A percentile compares a stretch with the other conserved stretches of the same genome.
These are phyloP conservation scores for Hypoxylon fragiforme DNA, from an alignment of 495 filamentous ascomycete genomes.

Conservation along the genomic window DNA sequence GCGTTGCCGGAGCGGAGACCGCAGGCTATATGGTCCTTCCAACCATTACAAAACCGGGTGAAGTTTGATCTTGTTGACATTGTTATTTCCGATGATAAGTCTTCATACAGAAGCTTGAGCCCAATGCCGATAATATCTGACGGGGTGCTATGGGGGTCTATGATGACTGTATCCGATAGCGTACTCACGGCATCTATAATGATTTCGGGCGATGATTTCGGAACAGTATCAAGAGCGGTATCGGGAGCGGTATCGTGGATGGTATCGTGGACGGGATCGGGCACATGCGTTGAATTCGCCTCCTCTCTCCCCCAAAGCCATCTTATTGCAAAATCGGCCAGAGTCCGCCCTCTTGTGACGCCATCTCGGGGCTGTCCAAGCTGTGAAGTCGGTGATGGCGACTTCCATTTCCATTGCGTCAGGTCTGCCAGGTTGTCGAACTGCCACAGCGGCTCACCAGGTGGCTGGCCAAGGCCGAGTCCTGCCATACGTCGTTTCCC, in stretches of 20 bases:
- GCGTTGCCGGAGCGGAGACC: constrained; percentile 13
- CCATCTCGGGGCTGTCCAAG: constrained; percentile 1
- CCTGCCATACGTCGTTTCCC: constrained; percentile 56
- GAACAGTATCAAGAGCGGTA: too few species aligned
- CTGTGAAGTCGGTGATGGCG: constrained; percentile 36
- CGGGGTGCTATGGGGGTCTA: constrained; percentile 8
- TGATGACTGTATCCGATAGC: too few species aligned
- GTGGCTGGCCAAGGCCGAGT: constrained; percentile 41
- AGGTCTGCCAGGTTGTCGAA: constrained; percentile 44
- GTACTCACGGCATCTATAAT: constrained; percentile 11
- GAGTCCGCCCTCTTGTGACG: neutral
- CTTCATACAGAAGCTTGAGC: constrained; percentile 9
- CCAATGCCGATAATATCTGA: constrained; percentile 19
- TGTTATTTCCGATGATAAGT: constrained; percentile 5
- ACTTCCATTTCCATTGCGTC: constrained; percentile 54
- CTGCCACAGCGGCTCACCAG: constrained; percentile 43
- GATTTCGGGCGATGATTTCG: neutral
- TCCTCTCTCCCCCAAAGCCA: constrained; percentile 4
- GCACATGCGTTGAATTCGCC: neutral
- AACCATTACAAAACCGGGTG: constrained; percentile 25
- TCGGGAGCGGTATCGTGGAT: too few species aligned
- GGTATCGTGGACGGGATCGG: neutral
- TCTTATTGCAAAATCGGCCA: neutral
- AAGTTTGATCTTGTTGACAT: constrained; percentile 4
- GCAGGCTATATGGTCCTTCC: constrained; percentile 17